Base-by-base conservation (phyloP, 1,139 yeast genomes). In the Candida frijolesensis region DNA sequence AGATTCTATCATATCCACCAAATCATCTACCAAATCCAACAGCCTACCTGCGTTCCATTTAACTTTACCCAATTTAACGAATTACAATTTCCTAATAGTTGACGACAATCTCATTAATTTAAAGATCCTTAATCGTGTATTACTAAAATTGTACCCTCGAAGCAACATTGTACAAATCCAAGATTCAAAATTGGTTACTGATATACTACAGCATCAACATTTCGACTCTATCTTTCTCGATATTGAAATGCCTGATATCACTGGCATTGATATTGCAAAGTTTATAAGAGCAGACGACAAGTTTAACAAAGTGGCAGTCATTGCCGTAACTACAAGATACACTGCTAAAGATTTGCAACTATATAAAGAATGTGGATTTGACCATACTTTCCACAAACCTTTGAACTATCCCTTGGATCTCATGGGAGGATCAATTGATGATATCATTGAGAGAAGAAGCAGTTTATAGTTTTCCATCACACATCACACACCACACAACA, bases 241-340 rank as follows among this genome's bases (percentile, higher is more conserved):
- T 55, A 76, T 76, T 45, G 81, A 76, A 55, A 76, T 76, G 81
- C 81, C 81, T 2, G 62, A 60, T 7, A 61, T 76, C n/a, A 62
- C 71, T 25, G 81, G 81, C 3, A 60, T 72, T n/a, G 76, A 76
- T 29, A 63, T 76, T 44, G 74, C 78, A 12, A 56, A 56, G 37
- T 52, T 53, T 32, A 64, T 76, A 40, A 60, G 80, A 44, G 41
- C 54, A 30, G 46, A 55, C 30, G 3, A 27, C 9, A 51, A 51
- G 19, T 59, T 60, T 44, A 55, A 62, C 30, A 45, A 58, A 6
- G 57, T 73, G 51, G 78, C 76, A 2, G 54, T 76, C 10, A 66
- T 76, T 48, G 80, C 80, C 3, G 81, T 76, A 4, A 76, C 81
- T 27, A 74, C 80, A 7, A 62, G 71, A 41, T 58, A 59, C 30